These are phyloP conservation scores for Pythium phragmiticola DNA, from an alignment of 352 stramenopile species.

Conservation along the genomic window DNA sequence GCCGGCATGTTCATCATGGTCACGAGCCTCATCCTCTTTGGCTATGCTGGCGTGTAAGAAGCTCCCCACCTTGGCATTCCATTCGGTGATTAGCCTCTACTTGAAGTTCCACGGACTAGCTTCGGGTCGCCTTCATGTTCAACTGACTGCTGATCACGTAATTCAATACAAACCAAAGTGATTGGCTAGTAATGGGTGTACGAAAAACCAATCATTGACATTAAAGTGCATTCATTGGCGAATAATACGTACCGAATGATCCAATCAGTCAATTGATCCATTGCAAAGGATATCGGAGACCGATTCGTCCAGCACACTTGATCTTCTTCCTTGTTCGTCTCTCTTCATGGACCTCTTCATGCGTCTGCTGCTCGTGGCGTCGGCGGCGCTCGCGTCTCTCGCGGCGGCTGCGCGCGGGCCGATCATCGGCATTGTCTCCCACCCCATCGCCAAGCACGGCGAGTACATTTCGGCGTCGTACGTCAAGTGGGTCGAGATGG, in stretches of 20 bases:
- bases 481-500: constrained; percentile 82
- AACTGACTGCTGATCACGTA: too few species aligned
- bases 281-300: too few species aligned
- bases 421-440: constrained; percentile 23
- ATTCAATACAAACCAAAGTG: too few species aligned
- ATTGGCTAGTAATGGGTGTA: too few species aligned
- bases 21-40: constrained; percentile 86
- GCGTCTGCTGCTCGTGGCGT: background rate
- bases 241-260: too few species aligned
- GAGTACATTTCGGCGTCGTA: constrained; percentile 81
- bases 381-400: background rate
- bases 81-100: too few species aligned
- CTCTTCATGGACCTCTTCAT: constrained; percentile 1
- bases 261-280: too few species aligned
- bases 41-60: constrained; percentile 50
- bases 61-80: too few species aligned
- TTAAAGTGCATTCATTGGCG: too few species aligned
- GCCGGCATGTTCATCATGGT: constrained; percentile 87
- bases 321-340: background rate
- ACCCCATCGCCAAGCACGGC: constrained; percentile 56
- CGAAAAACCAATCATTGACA: too few species aligned
- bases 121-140: too few species aligned
- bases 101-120: too few species aligned
- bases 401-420: constrained; percentile 11
- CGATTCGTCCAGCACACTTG: constrained; percentile 6